Conservation (phyloP, 1,284 basidiomycete genomes). For the Leccinum subrobustum region DNA sequence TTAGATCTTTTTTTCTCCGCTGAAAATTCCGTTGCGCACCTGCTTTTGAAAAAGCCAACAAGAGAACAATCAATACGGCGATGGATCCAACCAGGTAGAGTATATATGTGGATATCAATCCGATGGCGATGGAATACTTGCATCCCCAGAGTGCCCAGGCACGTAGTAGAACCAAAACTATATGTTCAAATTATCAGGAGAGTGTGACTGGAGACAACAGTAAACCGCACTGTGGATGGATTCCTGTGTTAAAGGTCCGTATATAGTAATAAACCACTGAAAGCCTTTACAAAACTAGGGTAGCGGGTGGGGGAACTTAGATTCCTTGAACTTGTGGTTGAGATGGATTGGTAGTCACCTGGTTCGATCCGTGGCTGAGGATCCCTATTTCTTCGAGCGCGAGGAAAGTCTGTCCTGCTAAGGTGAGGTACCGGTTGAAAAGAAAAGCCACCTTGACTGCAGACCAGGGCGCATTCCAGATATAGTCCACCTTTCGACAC, state of each 20-base stretch:
- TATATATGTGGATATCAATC: conserved; percentile 1
- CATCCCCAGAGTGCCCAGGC: conserved; percentile 22
- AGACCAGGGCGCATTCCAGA: too few species aligned
- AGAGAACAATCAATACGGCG: not conserved
- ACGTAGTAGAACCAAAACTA: conserved; percentile 16
- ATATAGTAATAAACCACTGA: not conserved
- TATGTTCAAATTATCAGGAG: not conserved
- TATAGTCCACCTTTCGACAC: too few species aligned
- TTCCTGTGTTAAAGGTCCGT: conserved; percentile 5
- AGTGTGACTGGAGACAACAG: not conserved
- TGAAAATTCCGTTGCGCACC: not conserved
- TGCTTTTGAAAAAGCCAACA: not conserved
- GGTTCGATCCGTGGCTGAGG: not conserved
- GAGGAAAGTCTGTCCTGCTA: conserved; percentile 5
- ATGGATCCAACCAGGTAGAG: conserved; percentile 1
- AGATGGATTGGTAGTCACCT: too few species aligned
- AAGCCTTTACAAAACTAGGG: not conserved
- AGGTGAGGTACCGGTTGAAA: conserved; percentile 17
- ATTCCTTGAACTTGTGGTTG: too few species aligned
- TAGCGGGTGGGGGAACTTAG: too few species aligned
- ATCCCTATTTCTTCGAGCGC: not conserved
- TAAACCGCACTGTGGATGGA: conserved; percentile 13
- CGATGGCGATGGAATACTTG: not conserved
- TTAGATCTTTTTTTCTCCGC: not conserved
- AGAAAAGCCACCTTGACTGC: conserved; percentile 12